Evolutionary conservation across 2,329 filamentous ascomycete species (phyloP), one percentile per base, ranked within the genome.

Genomic region (Neonectria neomacrospora): DNA sequence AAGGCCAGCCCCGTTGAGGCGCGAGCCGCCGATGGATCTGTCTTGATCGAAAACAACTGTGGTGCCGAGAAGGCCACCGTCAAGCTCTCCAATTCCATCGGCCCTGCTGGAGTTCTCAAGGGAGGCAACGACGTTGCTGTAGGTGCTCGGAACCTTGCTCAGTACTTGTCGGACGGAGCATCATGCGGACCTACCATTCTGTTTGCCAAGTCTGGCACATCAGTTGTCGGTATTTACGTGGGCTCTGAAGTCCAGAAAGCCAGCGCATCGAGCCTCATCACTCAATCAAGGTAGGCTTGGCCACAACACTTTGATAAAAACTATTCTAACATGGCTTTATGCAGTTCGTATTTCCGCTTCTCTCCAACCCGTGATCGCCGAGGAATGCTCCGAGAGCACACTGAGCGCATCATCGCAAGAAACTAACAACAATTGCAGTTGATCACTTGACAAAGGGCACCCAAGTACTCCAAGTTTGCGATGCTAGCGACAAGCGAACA

Each of bases 201-300:
- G 5, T 71, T 73, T n/a, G 67, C 71, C 53, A 73, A 73, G 58
- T 64, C 69, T 10, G 71, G 71, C 0, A 56, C 64, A 12, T 61
- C 66, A 0, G 53, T 73, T 10, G 69, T 71, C 26, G 71, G 71
- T 28, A 34, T 73, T 1, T 73, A 73, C 8, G 62, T 68, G 1
- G 71, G 71, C 14, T 64, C 67, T 1, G 71, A 73, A 3, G 66
- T 71, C 1, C 71, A 73, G 3, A 73, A 73, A 63, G 20, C n/a
- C 1, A 66, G 71, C 5, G 69, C 68, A 32, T 65, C 69, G 1
- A 45, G 18, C 37, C 41, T 63, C 1, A 54, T 73, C 16, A 67
- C 61, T 37, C 56, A 63, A 30, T 64, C 65, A 37, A 54, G 67
- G 65, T 67, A 23, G 16, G 57, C 54, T 4, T 11, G 54, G 11